Conservation (phyloP, 495 filamentous ascomycete species). For the Aspergillus mulundensis region DNA sequence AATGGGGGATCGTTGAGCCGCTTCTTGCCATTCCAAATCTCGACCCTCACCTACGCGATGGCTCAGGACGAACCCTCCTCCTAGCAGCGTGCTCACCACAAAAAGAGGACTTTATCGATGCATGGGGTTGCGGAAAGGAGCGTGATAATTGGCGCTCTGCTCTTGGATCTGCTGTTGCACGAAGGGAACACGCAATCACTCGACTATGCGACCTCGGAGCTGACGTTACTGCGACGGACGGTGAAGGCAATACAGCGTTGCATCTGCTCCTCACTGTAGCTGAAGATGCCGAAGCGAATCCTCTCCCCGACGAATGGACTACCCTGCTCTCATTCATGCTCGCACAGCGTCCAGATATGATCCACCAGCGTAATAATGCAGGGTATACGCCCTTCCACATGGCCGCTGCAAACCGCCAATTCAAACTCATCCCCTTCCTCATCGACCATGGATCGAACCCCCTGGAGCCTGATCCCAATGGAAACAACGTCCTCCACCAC, state of each 20-base stretch:
- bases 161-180: too few relatives aligned
- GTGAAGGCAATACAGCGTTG: background rate
- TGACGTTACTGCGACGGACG: background rate
- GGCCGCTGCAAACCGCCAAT: background rate
- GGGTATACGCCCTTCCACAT: background rate
- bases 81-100: background rate
- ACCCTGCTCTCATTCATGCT: background rate
- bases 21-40: background rate
- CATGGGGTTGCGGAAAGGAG: background rate
- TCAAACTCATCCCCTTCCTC: background rate
- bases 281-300: too few relatives aligned
- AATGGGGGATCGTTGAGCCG: background rate
- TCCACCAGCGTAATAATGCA: background rate
- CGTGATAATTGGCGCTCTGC: too few relatives aligned
- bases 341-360: background rate
- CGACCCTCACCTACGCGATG: background rate
- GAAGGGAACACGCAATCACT: too few relatives aligned
- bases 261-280: background rate
- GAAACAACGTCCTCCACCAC: constrained; percentile 5
- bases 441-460: background rate
- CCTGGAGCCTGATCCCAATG: background rate
- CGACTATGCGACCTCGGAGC: constrained; percentile 3
- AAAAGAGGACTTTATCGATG: too few relatives aligned
- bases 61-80: background rate
- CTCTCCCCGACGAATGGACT: too few relatives aligned